A percentile compares a stretch with the other conserved stretches of the same genome.
Conservation (phyloP, 2,329 filamentous ascomycete species). For the Fusarium musae region DNA sequence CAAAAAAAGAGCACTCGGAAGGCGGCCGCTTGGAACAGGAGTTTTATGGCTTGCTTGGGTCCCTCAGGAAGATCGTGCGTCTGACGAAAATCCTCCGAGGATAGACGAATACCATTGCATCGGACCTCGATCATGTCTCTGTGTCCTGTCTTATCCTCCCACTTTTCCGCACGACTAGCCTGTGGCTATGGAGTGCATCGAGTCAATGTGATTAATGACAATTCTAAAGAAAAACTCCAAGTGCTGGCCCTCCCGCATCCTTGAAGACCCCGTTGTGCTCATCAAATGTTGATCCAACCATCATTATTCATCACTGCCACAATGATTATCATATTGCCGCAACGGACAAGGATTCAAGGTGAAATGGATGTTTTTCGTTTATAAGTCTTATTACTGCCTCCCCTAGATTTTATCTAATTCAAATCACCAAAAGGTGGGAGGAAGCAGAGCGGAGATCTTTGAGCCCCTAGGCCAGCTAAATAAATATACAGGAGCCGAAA, state of each 20-base stretch:
- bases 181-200: slow-evolving; percentile 25
- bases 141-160: slow-evolving; percentile 24
- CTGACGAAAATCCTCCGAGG: slow-evolving; percentile 55
- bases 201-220: slow-evolving; percentile 34
- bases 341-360: neutral
- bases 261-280: neutral
- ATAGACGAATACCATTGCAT: slow-evolving; percentile 58
- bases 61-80: slow-evolving; percentile 55
- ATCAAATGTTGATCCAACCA: neutral
- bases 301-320: neutral
- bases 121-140: slow-evolving; percentile 46
- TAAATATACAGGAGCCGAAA: slow-evolving; percentile 53
- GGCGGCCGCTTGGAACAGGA: slow-evolving; percentile 59
- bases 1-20: slow-evolving; percentile 52
- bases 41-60: slow-evolving; percentile 59
- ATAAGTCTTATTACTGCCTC: slow-evolving; percentile 48
- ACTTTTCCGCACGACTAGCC: slow-evolving; percentile 18
- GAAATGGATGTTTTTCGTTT: slow-evolving; percentile 27
- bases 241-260: neutral
- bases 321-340: neutral
- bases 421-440: slow-evolving; percentile 52
- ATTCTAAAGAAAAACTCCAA: slow-evolving; percentile 26
- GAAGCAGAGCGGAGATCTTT: slow-evolving; percentile 57
- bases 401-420: slow-evolving; percentile 46
- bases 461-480: slow-evolving; percentile 45